A percentile compares a stretch with the other conserved stretches of the same genome.
Evolutionary conservation across 768 basidiomycete genomes (phyloP).

Genomic region (Dentipellis sp.): DNA sequence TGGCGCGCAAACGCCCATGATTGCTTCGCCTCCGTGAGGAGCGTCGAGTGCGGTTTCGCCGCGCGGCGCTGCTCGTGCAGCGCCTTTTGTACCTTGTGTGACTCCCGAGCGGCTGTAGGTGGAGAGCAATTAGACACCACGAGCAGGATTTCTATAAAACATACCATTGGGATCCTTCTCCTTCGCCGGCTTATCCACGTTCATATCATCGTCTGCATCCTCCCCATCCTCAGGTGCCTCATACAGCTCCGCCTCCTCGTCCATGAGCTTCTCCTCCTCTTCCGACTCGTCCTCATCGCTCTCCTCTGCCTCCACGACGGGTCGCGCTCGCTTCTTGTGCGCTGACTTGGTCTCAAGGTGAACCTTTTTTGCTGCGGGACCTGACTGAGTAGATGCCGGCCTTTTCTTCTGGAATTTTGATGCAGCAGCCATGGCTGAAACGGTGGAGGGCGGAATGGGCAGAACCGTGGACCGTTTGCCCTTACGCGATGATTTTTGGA

Average conservation of each 20-base stretch:
- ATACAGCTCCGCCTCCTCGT: constrained; percentile 23
- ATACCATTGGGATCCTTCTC: constrained; percentile 47
- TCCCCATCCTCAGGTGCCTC: constrained; percentile 23
- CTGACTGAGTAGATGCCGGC: constrained; percentile 33
- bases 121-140: neutral
- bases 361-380: constrained; percentile 43
- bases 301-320: constrained; percentile 40
- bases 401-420: constrained; percentile 34
- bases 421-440: no score
- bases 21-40: constrained; percentile 64
- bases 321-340: constrained; percentile 47
- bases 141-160: constrained; percentile 11
- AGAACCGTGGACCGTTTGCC: no score
- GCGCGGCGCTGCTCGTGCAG: constrained; percentile 64
- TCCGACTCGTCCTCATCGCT: constrained; percentile 33
- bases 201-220: constrained; percentile 17
- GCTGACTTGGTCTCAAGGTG: constrained; percentile 29
- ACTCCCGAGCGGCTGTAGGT: constrained; percentile 50
- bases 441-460: no score
- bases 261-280: constrained; percentile 16
- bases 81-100: constrained; percentile 61
- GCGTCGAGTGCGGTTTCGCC: constrained; percentile 64
- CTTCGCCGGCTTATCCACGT: constrained; percentile 26
- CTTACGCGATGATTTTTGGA: no score
- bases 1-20: constrained; percentile 72